Conservation (phyloP, 164 flowering plant genomes). For the Brasenia schreberi region DNA sequence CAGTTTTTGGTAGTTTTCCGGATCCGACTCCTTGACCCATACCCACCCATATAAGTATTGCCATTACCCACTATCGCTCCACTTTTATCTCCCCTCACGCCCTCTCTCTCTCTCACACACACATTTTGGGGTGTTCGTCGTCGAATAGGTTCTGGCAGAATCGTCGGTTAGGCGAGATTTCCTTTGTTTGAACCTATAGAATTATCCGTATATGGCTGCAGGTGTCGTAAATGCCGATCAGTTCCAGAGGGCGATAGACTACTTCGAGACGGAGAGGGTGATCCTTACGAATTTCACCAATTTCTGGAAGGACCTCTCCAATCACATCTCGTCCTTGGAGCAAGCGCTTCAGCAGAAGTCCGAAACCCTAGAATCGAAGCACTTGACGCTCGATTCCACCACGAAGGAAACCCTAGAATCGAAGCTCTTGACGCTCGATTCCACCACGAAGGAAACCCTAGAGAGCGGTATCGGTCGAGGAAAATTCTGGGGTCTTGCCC, state of each 20-base stretch:
- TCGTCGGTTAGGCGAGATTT: too few species aligned
- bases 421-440: constrained; percentile 26
- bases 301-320: constrained; percentile 28
- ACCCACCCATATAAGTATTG: background rate
- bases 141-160: background rate
- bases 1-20: background rate
- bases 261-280: constrained; percentile 24
- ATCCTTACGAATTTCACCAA: constrained; percentile 29
- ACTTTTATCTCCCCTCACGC: background rate
- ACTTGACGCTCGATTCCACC: constrained; percentile 24
- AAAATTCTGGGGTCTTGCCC: background rate
- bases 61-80: background rate
- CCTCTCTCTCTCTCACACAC: background rate
- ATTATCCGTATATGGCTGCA: background rate
- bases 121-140: background rate
- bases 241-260: constrained; percentile 16
- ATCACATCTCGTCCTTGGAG: constrained; percentile 28
- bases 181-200: too few species aligned
- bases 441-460: constrained; percentile 23
- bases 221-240: constrained; percentile 24
- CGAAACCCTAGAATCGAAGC: constrained; percentile 26
- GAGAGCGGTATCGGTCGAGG: constrained; percentile 23
- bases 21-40: background rate
- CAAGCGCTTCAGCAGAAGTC: constrained; percentile 21
- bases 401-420: constrained; percentile 24